Base-by-base conservation (phyloP, 768 basidiomycete genomes). In the Lyophyllum atratum region DNA sequence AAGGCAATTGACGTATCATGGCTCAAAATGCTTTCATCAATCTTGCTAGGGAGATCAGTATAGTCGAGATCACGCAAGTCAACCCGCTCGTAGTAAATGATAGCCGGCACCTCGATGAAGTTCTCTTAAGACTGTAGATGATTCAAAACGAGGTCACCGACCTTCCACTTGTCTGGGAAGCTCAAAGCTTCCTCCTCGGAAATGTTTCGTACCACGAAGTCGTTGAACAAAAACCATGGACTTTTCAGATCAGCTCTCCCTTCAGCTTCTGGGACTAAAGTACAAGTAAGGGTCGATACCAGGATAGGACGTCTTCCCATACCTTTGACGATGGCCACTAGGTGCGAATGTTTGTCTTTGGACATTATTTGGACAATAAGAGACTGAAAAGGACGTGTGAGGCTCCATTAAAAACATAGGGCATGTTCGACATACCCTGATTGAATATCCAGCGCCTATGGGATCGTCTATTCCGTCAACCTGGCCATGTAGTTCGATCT, bases 161-260 rank as follows among this genome's bases (percentile, higher is more conserved):
- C 95, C 84, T 99, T 99, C 96, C 96, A 99, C 45, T 77, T 80
- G n/a, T 81, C 86, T 9, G 90, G 85, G 66, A 97, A 95, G 65
- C 88, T 87, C 56, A 98, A 72, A 1, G 92, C 96, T 64, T 98
- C 95, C 31, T 86, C 81, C 71, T 96, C 91, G 2, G 89, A 76
- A 28, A 98, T 85, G 54, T 92, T 91, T 47, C 80, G 79, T 12
- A 99, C 97, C 1, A 87, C 80, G 66, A 99, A 99, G 67, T 99
- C 97, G 66, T 99, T 99, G 85, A 98, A 98, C 53, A 98, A 71
- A 65, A 89, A 89, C 97, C 97, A 99, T 1, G 85, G 84, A 52
- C 84, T 86, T 19, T 61, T 62, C 15, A 66, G 54, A 51, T 76
- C 72, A 1, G 67, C 55, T 11, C 75, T 66, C 8, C 66, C 70